Conservation (phyloP, 306 rosid genomes). For the Pachyrhizus erosus region DNA sequence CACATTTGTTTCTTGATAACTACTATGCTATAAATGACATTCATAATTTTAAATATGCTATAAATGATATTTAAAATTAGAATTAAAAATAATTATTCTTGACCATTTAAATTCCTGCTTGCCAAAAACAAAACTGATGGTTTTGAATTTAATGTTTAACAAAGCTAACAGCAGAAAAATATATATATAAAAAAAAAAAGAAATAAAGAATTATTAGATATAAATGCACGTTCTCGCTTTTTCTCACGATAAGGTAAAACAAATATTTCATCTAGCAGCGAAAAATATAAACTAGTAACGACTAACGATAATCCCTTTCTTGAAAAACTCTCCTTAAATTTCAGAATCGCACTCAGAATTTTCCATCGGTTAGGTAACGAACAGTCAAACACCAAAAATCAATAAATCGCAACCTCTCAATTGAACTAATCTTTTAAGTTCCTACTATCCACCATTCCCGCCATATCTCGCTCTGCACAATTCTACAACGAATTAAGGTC, state of each 20-base stretch:
- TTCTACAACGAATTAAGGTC: background rate
- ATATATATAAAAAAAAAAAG: too few species aligned
- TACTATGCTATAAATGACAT: too few species aligned
- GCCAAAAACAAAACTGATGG: too few species aligned
- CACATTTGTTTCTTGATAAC: too few species aligned
- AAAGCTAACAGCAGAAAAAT: background rate
- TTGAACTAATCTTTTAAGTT: conserved; percentile 29
- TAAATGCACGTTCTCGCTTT: background rate
- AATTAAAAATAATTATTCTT: too few species aligned
- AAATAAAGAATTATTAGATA: background rate
- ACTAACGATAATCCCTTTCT: background rate
- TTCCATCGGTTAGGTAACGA: conserved; percentile 44
- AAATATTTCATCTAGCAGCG: too few species aligned
- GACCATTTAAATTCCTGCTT: too few species aligned
- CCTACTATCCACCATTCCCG: conserved; percentile 4
- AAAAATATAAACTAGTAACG: background rate
- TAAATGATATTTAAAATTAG: too few species aligned
- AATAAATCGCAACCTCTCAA: conserved; percentile 42
- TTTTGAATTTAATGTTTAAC: too few species aligned
- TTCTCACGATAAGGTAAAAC: background rate
- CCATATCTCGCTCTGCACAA: background rate
- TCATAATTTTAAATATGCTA: too few species aligned
- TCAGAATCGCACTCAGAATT: conserved; percentile 27
- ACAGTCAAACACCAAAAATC: conserved; percentile 36
- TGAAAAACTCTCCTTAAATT: background rate